These are phyloP conservation scores for Acanthamoeba healyi DNA, from an alignment of 208 protist species.

Conservation along the genomic window DNA sequence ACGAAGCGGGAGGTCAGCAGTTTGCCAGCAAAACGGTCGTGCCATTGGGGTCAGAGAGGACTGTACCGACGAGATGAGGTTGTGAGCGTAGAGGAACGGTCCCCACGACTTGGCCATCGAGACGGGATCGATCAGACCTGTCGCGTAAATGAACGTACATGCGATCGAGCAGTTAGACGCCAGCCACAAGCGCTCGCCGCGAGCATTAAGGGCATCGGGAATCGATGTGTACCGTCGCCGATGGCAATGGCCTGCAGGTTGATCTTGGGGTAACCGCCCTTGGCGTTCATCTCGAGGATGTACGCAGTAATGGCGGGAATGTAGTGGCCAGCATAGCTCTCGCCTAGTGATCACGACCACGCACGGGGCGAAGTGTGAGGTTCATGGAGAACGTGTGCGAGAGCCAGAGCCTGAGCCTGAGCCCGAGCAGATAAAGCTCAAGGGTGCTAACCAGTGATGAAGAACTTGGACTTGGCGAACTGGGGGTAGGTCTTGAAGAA, in stretches of 20 bases:
- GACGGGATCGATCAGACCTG: constrained; percentile 64
- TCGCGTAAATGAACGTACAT: too few species aligned
- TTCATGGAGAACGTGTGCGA: too few species aligned
- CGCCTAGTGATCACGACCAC: not conserved
- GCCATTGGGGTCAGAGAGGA: too few species aligned
- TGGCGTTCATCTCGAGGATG: constrained; percentile 58
- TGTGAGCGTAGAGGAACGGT: constrained; percentile 53
- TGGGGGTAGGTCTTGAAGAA: constrained; percentile 68
- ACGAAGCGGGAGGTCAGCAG: too few species aligned
- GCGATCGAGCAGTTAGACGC: too few species aligned
- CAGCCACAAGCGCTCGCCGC: too few species aligned
- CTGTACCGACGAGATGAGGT: constrained; percentile 51
- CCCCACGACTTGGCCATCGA: constrained; percentile 72
- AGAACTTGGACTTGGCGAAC: constrained; percentile 67
- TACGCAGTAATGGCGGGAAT: constrained; percentile 60
- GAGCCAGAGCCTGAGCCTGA: too few species aligned
- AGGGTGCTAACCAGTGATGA: not conserved
- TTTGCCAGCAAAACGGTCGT: too few species aligned
- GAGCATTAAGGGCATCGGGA: too few species aligned
- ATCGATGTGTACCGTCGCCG: constrained; percentile 56
- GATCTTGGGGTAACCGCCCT: constrained; percentile 33
- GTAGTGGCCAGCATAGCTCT: constrained; percentile 60
- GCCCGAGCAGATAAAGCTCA: not conserved
- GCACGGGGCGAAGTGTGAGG: too few species aligned
- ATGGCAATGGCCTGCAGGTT: constrained; percentile 68